phyloP scores from a whole-genome alignment of 306 rosid genomes.

The Potentilla sterilis region DNA sequence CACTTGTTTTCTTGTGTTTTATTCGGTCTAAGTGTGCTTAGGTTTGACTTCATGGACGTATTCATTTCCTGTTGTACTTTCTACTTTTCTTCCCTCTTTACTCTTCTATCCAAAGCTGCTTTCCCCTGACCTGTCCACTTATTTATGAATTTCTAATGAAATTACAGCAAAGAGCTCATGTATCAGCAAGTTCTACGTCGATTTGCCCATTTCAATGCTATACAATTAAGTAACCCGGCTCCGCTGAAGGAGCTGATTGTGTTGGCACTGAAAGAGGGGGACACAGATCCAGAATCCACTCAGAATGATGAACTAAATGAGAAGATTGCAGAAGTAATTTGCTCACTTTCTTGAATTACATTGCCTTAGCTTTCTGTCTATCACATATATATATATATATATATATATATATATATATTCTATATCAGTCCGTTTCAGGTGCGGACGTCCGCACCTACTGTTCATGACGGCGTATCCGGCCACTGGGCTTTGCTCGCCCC shows the following conservation, averaged over 20 bases:
- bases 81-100: not conserved
- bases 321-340: constrained; percentile 82
- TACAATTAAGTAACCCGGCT: constrained; percentile 82
- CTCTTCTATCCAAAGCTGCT: not conserved
- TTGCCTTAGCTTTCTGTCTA: constrained; percentile 12
- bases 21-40: not conserved
- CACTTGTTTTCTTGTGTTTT: not conserved
- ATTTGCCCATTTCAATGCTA: constrained; percentile 78
- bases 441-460: no score
- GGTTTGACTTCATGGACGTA: not conserved
- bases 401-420: not conserved
- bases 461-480: no score
- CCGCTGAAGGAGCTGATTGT: constrained; percentile 64
- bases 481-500: no score
- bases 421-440: no score
- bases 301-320: constrained; percentile 55
- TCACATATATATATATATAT: constrained; percentile 11
- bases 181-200: constrained; percentile 90
- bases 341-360: constrained; percentile 23
- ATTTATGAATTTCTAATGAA: constrained; percentile 17
- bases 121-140: not conserved
- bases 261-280: constrained; percentile 84
- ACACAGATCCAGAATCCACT: constrained; percentile 49
- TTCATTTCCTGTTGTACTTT: not conserved
- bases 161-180: constrained; percentile 92